Percentiles rank a stretch among this genome's conserved stretches.
These are phyloP conservation scores for Erythrophleum fordii DNA, from an alignment of 306 rosid genomes.

Conservation along the genomic window DNA sequence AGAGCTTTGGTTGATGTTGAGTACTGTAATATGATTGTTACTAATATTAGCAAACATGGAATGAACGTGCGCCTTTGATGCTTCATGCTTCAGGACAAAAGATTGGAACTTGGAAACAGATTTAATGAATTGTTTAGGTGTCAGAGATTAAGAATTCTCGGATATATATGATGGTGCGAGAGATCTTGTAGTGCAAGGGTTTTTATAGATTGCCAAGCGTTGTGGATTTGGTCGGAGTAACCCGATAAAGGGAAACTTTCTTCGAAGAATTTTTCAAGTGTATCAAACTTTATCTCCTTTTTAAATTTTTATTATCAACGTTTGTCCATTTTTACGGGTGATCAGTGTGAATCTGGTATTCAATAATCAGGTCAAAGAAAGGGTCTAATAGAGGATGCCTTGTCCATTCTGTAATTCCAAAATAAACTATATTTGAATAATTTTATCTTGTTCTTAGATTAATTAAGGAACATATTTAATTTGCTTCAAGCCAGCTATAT, in stretches of 20 bases:
- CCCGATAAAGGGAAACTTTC: background rate
- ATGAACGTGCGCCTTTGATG: slow-evolving; percentile 28
- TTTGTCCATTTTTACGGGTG: background rate
- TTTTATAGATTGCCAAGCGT: slow-evolving; percentile 32
- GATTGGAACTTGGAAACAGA: background rate
- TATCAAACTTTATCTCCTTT: background rate
- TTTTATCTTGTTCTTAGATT: background rate
- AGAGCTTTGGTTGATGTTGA: slow-evolving; percentile 39
- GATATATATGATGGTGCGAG: background rate
- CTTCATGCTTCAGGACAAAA: slow-evolving; percentile 43
- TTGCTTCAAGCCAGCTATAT: no score
- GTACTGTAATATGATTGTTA: slow-evolving; percentile 30
- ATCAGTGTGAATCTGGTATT: background rate
- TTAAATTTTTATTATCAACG: background rate
- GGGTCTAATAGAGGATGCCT: background rate
- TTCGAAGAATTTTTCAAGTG: slow-evolving; percentile 19
- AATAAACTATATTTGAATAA: background rate
- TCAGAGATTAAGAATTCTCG: background rate
- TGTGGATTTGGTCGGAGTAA: slow-evolving; percentile 39
- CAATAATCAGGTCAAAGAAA: background rate
- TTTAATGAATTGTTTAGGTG: background rate
- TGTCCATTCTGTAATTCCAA: background rate
- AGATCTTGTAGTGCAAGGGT: background rate
- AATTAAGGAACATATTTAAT: no score
- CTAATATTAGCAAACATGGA: slow-evolving; percentile 28